Conservation (phyloP, 805 yeast genomes). For the Pichia thaimueangensis region DNA sequence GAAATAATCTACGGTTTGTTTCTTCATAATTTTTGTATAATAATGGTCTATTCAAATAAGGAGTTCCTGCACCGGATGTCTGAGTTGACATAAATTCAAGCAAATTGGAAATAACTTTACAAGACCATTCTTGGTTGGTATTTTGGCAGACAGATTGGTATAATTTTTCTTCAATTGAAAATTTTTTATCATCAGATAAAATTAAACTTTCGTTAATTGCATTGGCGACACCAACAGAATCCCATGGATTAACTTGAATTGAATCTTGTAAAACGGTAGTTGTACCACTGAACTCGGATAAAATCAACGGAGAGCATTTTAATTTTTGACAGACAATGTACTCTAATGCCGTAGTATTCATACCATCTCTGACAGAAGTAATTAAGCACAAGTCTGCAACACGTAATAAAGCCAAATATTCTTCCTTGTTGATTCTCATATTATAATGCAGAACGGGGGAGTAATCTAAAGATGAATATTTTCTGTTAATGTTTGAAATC, state of each 20-base stretch:
- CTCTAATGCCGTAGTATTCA: slow-evolving; percentile 92
- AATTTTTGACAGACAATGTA: slow-evolving; percentile 81
- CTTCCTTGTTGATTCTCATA: slow-evolving; percentile 80
- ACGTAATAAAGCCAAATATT: slow-evolving; percentile 79
- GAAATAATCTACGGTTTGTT: slow-evolving; percentile 65
- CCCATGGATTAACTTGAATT: slow-evolving; percentile 93
- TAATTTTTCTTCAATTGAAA: slow-evolving; percentile 43
- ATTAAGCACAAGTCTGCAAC: slow-evolving; percentile 87
- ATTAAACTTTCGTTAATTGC: slow-evolving; percentile 64
- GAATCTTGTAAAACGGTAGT: slow-evolving; percentile 66
- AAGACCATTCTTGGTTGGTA: slow-evolving; percentile 79
- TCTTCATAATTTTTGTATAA: slow-evolving; percentile 51
- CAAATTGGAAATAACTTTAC: slow-evolving; percentile 45
- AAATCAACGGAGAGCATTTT: slow-evolving; percentile 66
- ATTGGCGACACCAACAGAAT: slow-evolving; percentile 85
- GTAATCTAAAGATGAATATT: slow-evolving; percentile 73
- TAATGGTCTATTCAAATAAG: slow-evolving; percentile 70
- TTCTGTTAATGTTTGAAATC: slow-evolving; percentile 74
- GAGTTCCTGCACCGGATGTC: slow-evolving; percentile 53
- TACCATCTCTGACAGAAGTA: slow-evolving; percentile 90
- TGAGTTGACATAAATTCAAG: slow-evolving; percentile 29
- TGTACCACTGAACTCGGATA: slow-evolving; percentile 93
- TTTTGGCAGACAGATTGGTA: slow-evolving; percentile 59
- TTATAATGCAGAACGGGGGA: slow-evolving; percentile 92
- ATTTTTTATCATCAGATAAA: slow-evolving; percentile 44